These are phyloP conservation scores for Psilocybe cubensis DNA, from an alignment of 768 basidiomycete species.

Conservation along the genomic window DNA sequence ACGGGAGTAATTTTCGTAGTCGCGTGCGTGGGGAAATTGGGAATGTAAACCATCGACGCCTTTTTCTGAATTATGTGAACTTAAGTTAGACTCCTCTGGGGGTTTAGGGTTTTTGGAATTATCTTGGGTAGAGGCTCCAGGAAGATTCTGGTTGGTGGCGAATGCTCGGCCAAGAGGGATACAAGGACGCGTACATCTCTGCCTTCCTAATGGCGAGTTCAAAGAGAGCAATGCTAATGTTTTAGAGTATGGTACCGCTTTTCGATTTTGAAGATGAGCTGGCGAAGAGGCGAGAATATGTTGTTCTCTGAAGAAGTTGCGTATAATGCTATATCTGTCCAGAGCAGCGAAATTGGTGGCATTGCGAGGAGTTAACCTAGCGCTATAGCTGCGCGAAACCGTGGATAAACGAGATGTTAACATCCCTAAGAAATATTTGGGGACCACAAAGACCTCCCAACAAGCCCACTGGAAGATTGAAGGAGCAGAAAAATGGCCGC, in stretches of 20 bases:
- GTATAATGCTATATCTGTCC: conserved; percentile 63
- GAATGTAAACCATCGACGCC: conserved; percentile 6
- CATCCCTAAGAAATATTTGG: neutral
- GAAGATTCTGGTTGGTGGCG: neutral
- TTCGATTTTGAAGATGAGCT: neutral
- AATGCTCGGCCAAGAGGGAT: conserved; percentile 4
- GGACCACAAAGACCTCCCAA: neutral
- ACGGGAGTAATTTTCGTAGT: conserved; percentile 73
- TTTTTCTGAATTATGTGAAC: neutral
- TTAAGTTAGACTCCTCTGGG: conserved; percentile 7
- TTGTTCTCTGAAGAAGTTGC: conserved; percentile 56
- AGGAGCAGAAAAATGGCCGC: neutral
- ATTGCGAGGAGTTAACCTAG: conserved; percentile 3
- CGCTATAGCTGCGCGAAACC: conserved; percentile 7
- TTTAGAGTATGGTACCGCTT: neutral
- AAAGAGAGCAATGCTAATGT: neutral
- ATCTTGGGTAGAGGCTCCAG: conserved; percentile 16
- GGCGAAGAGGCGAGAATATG: conserved; percentile 23
- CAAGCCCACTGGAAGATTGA: neutral
- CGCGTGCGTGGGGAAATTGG: conserved; percentile 24
- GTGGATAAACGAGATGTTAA: conserved; percentile 1
- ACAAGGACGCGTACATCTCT: conserved; percentile 7
- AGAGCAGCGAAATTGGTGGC: conserved; percentile 23
- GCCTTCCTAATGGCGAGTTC: neutral
- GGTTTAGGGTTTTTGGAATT: conserved; percentile 15